phyloP scores from a whole-genome alignment of 2,329 filamentous ascomycete species.

The Iodosphaeria phyllophila region DNA sequence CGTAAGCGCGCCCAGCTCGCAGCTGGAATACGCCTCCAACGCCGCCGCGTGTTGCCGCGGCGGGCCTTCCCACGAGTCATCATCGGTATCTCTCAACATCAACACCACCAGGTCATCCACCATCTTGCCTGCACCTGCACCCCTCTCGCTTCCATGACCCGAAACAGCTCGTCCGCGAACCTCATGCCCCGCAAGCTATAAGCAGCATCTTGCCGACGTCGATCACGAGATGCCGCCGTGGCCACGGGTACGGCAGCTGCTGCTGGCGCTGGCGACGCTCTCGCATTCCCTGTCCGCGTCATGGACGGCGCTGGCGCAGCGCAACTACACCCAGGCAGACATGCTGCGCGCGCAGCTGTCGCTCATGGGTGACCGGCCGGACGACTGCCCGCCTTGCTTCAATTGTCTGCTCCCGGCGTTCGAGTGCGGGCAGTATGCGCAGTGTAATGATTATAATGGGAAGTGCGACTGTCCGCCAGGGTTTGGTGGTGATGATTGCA shows the following conservation, averaged over 20 bases:
- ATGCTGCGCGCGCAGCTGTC: conserved; percentile 48
- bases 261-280: conserved; percentile 8
- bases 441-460: conserved; percentile 77
- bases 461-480: conserved; percentile 85
- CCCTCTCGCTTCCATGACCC: too few relatives aligned
- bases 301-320: conserved; percentile 15
- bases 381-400: conserved; percentile 77
- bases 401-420: conserved; percentile 94
- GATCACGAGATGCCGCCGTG: not conserved
- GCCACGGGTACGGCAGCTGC: conserved; percentile 5
- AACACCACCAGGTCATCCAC: too few relatives aligned
- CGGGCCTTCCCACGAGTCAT: too few relatives aligned
- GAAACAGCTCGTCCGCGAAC: too few relatives aligned
- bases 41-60: too few relatives aligned
- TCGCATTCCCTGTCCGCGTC: conserved; percentile 9
- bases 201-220: conserved; percentile 1
- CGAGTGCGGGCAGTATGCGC: conserved; percentile 75
- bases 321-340: conserved; percentile 40
- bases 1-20: too few relatives aligned
- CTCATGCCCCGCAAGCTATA: too few relatives aligned
- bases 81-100: too few relatives aligned
- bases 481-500: conserved; percentile 87
- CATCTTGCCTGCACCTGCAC: too few relatives aligned
- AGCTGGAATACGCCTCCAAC: too few relatives aligned
- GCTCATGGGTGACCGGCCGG: conserved; percentile 54